Base-by-base conservation (phyloP, 495 filamentous ascomycete genomes). In the Rusavskia elegans region DNA sequence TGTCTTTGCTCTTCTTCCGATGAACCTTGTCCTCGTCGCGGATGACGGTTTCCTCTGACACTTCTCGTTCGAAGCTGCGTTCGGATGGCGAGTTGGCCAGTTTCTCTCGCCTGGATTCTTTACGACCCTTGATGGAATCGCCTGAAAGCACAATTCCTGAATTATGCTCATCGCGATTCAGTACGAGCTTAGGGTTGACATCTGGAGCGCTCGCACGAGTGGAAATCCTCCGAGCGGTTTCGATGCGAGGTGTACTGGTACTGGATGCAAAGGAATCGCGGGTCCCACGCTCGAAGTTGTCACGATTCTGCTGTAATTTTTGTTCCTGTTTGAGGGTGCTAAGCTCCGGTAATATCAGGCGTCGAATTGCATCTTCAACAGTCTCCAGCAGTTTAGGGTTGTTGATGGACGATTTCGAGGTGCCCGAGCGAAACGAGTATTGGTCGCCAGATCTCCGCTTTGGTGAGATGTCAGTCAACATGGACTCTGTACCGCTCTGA, bases 341-440 rank as follows among this genome's bases (percentile, higher is more conserved):
- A 45, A 98, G 72, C 63, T 98, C 90, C 0, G 92, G 93, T 1
- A 97, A 68, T 48, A 97, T 95, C 46, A 97, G 70, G 42, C 89
- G 78, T 48, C 85, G 83, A 57, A 98, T 97, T 20, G 92, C 88
- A 69, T 96, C 90, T 66, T 97, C 90, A 8, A 98, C 90, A 0
- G 89, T 89, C 63, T 93, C 87, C 5, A 97, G 76, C n/a, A 98
- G 68, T 56, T 86, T 93, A 0, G 90, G 90, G 62, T 98, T 96
- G 67, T 93, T 96, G 66, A 95, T 83, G 0, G 87, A 92, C 7
- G 88, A 87, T 51, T 81, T 86, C 23, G 87, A 92, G 16, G 81
- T 79, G 29, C 80, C 78, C 4, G 87, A 89, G 35, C 78, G 77
- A 49, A 85, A 71, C 5, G 88, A 89, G 59, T 86, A 79, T 53